A percentile compares a stretch with the other conserved stretches of the same genome.
phyloP scores from a whole-genome alignment of 345 rosid species.

The Cardiospermum halicacabum region DNA sequence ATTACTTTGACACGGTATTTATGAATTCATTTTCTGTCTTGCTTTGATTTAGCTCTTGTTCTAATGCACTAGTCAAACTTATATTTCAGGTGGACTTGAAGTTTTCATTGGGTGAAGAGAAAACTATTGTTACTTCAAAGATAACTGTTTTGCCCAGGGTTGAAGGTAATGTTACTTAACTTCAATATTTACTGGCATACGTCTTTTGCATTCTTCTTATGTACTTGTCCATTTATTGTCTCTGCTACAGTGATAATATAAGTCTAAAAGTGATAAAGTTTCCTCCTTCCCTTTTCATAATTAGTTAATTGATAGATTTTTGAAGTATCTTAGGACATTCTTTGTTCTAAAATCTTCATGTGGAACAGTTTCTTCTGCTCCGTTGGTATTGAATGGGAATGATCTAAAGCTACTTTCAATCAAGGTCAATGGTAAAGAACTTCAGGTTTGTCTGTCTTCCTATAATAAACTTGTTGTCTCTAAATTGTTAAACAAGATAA shows the following conservation, averaged over 20 bases:
- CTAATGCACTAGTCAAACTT: slow-evolving; percentile 7
- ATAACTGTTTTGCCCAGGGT: slow-evolving; percentile 69
- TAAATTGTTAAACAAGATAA: not conserved
- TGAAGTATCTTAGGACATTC: not conserved
- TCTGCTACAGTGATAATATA: not conserved
- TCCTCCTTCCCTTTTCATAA: not conserved
- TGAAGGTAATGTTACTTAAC: slow-evolving; percentile 47
- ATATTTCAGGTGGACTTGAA: slow-evolving; percentile 68
- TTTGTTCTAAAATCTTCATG: slow-evolving; percentile 10
- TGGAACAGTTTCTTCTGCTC: slow-evolving; percentile 58
- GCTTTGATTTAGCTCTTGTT: slow-evolving; percentile 18
- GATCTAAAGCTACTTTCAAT: slow-evolving; percentile 72
- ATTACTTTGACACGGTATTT: slow-evolving; percentile 77
- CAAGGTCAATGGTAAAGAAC: slow-evolving; percentile 59
- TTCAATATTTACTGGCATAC: not conserved
- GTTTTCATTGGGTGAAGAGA: slow-evolving; percentile 88
- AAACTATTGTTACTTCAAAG: slow-evolving; percentile 80
- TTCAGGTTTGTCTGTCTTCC: slow-evolving; percentile 47
- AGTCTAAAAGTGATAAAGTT: not conserved
- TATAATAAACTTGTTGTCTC: not conserved
- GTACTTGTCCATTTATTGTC: not conserved
- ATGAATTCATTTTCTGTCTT: not conserved
- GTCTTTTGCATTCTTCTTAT: not conserved
- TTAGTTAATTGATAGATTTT: not conserved
- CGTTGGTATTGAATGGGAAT: slow-evolving; percentile 79